Base-by-base conservation (phyloP, 371 early-diverging fungal genomes). In the Lichtheimia ramosa region DNA sequence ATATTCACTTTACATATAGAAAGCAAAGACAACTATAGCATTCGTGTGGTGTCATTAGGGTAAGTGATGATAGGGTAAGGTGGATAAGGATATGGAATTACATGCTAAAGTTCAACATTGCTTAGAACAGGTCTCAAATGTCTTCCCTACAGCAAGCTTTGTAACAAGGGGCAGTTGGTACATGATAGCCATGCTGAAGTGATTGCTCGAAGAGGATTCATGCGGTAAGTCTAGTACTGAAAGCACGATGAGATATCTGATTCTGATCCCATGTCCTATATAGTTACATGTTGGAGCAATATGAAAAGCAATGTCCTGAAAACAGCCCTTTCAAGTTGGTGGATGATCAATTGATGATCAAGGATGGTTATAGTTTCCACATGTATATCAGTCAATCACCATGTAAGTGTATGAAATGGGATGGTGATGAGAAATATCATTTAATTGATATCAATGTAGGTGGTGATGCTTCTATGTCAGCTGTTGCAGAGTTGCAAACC, bases 161-260 rank as follows among this genome's bases (percentile, higher is more conserved):
- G 77, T 57, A 65, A 62, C 5, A 68, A 71, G 27, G 93, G 93
- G 25, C 85, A 87, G 58, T 54, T 78, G 8, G 69, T 95, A 5
- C 87, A 89, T 69, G 95, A 95, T 73, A 81, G 84, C 63, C 95
- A 95, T 69, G 95, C 93, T 13, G 95, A 95, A 68, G 77, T 92
- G 0, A 71, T 95, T 23, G 90, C 93, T 20, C 85, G 92, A 12
- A 81, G 95, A 60, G 86, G 86, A 8, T 87, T 93, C 59, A 71
- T 89, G 46, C 81, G 80, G 89, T 92, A 79, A 61, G 61, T 69
- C n/a, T 3, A 5, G 4, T 16, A 0, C 20, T 14, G 2, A 3
- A 54, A 7, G 5, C 16, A 43, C 6, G 2, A 14, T 46, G 46
- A 7, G 5, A 46, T 21, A 46, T 6, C n/a, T 3, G 7, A 15